phyloP scores from a whole-genome alignment of 208 protist genomes.

The Strigomonas culicis region DNA sequence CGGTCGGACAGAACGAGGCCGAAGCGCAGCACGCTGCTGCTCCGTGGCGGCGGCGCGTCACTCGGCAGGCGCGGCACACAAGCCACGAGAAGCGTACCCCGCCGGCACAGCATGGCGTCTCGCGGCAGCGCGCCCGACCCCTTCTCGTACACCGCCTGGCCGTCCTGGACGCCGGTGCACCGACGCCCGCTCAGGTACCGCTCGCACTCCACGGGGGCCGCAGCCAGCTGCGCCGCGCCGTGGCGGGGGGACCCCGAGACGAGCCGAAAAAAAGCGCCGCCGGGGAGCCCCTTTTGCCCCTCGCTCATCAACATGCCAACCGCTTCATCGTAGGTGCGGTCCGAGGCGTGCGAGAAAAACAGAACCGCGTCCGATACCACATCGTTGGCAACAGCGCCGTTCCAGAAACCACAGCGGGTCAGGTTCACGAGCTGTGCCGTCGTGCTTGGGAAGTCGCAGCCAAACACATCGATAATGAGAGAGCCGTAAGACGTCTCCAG shows the following conservation, averaged over 20 bases:
- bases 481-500: conserved; percentile 68
- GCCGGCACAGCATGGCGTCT: neutral
- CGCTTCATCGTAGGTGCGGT: neutral
- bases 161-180: neutral
- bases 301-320: neutral
- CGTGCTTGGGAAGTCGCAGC: conserved; percentile 50
- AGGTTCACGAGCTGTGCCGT: conserved; percentile 68
- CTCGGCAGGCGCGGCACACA: neutral
- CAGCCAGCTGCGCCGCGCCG: no score
- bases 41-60: no score
- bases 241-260: neutral
- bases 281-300: neutral
- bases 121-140: no score
- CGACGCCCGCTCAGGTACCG: neutral
- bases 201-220: neutral
- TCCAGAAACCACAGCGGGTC: conserved; percentile 57
- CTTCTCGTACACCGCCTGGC: neutral
- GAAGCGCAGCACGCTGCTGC: conserved; percentile 23
- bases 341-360: conserved; percentile 49
- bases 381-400: conserved; percentile 55
- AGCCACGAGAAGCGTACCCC: neutral
- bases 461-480: conserved; percentile 61
- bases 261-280: neutral
- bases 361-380: conserved; percentile 62
- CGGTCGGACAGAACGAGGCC: conserved; percentile 51